Conservation (phyloP, 164 flowering plant genomes). For the grape (Vitis vinifera) region DNA sequence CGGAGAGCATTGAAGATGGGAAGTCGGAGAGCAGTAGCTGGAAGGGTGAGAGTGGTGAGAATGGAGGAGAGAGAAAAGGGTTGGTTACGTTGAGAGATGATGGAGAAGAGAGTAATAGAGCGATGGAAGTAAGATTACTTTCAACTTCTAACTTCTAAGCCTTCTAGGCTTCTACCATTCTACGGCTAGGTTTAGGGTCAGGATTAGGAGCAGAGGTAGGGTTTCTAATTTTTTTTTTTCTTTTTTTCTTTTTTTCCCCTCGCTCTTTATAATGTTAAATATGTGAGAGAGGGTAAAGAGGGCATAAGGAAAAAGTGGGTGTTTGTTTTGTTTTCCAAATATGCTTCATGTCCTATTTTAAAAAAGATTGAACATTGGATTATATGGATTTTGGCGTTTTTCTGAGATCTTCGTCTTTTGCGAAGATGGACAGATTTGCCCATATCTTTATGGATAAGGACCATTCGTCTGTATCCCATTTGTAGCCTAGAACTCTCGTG, state of each 20-base stretch:
- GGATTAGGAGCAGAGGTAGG: not conserved
- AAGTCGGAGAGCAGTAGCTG: slow-evolving; percentile 86
- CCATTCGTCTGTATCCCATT: not conserved
- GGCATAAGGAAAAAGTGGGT: slow-evolving; percentile 30
- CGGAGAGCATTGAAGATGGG: slow-evolving; percentile 91
- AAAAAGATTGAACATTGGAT: slow-evolving; percentile 26
- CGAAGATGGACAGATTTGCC: slow-evolving; percentile 20
- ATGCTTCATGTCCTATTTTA: not conserved
- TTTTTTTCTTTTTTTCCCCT: slow-evolving; percentile 1
- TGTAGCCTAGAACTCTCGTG: no score
- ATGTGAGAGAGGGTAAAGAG: slow-evolving; percentile 14
- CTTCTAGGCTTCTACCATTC: not conserved
- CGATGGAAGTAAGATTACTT: slow-evolving; percentile 81
- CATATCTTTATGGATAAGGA: slow-evolving; percentile 18
- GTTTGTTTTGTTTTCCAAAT: slow-evolving; percentile 19
- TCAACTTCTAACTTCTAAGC: slow-evolving; percentile 52
- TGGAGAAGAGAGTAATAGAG: slow-evolving; percentile 61
- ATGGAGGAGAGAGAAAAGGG: slow-evolving; percentile 49
- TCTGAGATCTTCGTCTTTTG: not conserved
- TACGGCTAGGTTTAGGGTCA: slow-evolving; percentile 13
- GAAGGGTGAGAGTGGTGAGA: slow-evolving; percentile 63
- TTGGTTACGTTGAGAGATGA: slow-evolving; percentile 55
- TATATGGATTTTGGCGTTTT: slow-evolving; percentile 14
- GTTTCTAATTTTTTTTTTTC: slow-evolving; percentile 1
- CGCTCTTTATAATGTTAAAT: slow-evolving; percentile 3